Evolutionary conservation across 2,329 filamentous ascomycete genomes (phyloP).

Genomic region (Diaporthe helianthi): DNA sequence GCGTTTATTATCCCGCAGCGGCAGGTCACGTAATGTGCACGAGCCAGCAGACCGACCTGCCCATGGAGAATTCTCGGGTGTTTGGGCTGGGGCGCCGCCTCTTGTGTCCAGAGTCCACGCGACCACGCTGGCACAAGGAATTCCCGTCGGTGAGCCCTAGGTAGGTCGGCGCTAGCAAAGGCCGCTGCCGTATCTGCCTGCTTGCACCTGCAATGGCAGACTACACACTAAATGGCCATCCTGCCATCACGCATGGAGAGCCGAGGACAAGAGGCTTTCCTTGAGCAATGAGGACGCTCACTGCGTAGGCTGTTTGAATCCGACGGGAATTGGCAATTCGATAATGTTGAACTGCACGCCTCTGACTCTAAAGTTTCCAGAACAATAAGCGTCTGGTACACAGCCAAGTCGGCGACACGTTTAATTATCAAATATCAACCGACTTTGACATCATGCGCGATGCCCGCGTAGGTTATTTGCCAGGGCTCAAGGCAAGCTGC

Average conservation of each 20-base stretch:
- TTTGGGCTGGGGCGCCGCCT: conserved; percentile 5
- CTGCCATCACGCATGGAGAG: conserved; percentile 18
- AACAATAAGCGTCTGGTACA: conserved; percentile 13
- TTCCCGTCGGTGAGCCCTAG: conserved; percentile 30
- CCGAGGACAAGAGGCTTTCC: background rate
- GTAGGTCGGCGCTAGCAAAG: conserved; percentile 5
- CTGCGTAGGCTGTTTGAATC: conserved; percentile 5
- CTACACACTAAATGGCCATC: conserved; percentile 11
- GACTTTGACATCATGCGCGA: conserved; percentile 17
- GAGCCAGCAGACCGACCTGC: background rate
- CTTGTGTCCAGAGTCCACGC: conserved; percentile 12
- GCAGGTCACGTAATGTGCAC: conserved; percentile 1
- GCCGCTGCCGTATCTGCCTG: conserved; percentile 22
- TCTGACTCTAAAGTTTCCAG: background rate
- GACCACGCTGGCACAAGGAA: conserved; percentile 22
- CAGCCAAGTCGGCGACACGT: conserved; percentile 21
- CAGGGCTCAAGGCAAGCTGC: background rate
- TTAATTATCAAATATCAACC: conserved; percentile 7
- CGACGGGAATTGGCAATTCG: conserved; percentile 12
- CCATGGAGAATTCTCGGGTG: conserved; percentile 26
- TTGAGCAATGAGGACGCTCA: background rate
- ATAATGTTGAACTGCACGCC: conserved; percentile 1
- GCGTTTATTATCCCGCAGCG: background rate
- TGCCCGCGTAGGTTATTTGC: background rate
- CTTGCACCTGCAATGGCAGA: background rate